Evolutionary conservation across 1,284 basidiomycete species (phyloP).

Genomic region (Moesziomyces globuligerus): DNA sequence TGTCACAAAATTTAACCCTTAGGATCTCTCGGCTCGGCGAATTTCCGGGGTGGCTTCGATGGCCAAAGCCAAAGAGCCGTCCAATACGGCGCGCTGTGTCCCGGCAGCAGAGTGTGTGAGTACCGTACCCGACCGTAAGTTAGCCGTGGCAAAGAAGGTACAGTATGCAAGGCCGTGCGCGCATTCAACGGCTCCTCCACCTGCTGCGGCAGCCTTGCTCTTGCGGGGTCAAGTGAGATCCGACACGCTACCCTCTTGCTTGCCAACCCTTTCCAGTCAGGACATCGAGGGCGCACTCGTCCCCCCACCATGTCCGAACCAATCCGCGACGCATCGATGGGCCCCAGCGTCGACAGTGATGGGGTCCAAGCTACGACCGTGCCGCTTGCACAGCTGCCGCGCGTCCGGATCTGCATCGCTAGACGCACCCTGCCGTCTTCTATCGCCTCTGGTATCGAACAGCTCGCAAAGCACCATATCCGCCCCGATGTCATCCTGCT

Average conservation of each 20-base stretch:
- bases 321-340: constrained; percentile 30
- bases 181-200: constrained; percentile 1
- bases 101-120: no score
- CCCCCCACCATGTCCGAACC: constrained; percentile 8
- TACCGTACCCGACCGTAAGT: no score
- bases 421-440: constrained; percentile 7
- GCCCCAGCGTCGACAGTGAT: constrained; percentile 7
- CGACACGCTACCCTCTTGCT: constrained; percentile 5
- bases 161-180: not conserved
- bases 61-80: not conserved
- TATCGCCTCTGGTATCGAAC: constrained; percentile 13
- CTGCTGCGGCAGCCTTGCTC: not conserved
- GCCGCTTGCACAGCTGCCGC: constrained; percentile 15
- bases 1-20: not conserved
- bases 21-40: constrained; percentile 5
- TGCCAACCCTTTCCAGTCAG: not conserved
- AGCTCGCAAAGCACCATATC: constrained; percentile 30
- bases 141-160: no score
- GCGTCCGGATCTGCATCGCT: constrained; percentile 26
- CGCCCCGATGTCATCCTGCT: constrained; percentile 20
- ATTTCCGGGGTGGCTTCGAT: constrained; percentile 1
- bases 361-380: constrained; percentile 14
- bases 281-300: not conserved
- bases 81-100: constrained; percentile 5
- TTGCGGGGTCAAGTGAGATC: not conserved